phyloP scores from a whole-genome alignment of 2,329 filamentous ascomycete genomes.

The Aspergillus sergii region DNA sequence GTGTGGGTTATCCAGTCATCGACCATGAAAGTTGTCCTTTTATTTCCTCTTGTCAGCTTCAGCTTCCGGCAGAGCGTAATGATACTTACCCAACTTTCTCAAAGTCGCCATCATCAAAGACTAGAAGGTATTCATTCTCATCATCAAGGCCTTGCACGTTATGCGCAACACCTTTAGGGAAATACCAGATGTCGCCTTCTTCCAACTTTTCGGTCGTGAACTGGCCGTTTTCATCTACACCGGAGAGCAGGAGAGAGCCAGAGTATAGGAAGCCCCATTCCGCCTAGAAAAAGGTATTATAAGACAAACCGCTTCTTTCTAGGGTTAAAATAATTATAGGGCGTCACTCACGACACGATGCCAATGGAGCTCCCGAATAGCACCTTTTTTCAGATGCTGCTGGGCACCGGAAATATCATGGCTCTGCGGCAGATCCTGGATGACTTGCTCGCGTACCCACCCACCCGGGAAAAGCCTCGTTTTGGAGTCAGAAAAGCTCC shows the following conservation, averaged over 20 bases:
- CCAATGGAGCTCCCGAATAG: slow-evolving; percentile 25
- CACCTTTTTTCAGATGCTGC: slow-evolving; percentile 68
- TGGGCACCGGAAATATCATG: slow-evolving; percentile 69
- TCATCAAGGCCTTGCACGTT: slow-evolving; percentile 64
- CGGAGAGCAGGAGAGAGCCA: slow-evolving; percentile 61
- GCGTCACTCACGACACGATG: background rate
- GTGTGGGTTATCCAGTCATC: slow-evolving; percentile 68
- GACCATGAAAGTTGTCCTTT: slow-evolving; percentile 69
- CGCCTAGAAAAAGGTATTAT: background rate
- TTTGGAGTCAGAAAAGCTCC: slow-evolving; percentile 70
- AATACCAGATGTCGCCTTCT: slow-evolving; percentile 66
- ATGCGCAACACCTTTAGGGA: slow-evolving; percentile 66
- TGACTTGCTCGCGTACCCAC: slow-evolving; percentile 68
- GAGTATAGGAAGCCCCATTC: slow-evolving; percentile 31
- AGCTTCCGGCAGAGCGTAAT: background rate
- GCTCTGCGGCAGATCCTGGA: slow-evolving; percentile 67
- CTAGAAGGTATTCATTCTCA: slow-evolving; percentile 68
- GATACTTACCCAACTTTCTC: slow-evolving; percentile 58
- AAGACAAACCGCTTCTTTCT: background rate
- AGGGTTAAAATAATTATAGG: fast-evolving
- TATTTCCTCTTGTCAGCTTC: background rate
- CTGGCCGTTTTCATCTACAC: slow-evolving; percentile 63
- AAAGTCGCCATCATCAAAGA: slow-evolving; percentile 69
- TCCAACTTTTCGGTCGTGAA: slow-evolving; percentile 57
- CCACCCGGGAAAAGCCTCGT: slow-evolving; percentile 64